Evolutionary conservation across 2,329 filamentous ascomycete species (phyloP), one percentile per base, ranked within the genome.

Genomic region (Aspergillus quadrilineatus): DNA sequence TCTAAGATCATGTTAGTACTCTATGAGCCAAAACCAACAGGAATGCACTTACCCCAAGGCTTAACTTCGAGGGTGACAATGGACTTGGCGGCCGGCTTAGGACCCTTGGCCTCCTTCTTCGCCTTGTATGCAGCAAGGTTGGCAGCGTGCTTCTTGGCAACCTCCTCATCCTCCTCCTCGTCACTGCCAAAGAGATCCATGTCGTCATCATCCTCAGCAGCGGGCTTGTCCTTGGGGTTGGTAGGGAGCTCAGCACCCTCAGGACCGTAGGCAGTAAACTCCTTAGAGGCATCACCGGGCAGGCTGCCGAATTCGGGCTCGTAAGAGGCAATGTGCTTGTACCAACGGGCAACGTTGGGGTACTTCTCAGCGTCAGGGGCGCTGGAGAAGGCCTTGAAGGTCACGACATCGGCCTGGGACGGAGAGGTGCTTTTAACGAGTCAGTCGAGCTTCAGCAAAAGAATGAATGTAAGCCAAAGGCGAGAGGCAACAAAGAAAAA

Each of bases 261-360:
- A 64, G 94, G 94, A 72, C 94, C 94, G 81, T 97, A 97, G 75
- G 88, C 85, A 70, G 89, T 92, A 83, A 88, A 90, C 66, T 88
- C 83, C 83, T 94, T 92, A 77, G 89, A 89, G 69, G 92, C 85
- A 80, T 97, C 93, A 77, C 94, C 94, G 58, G 91, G 85, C 51
- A 99, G 89, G 64, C 87, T 89, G 71, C 89, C 83, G 82, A 97
- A 97, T 79, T 97, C 93, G 67, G 89, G 84, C 84, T 95, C 88
- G 82, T 90, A 96, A 69, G 89, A 89, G 77, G 89, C 86, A 75
- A 97, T 90, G 86, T 99, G 93, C 86, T 95, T 96, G 87, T 96
- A 97, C 94, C 94, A 99, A 79, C 94, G 89, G 74, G 90, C 91
- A 73, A 89, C 92, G 82, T 96, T 84, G 72, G 93, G 92, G 87